A percentile compares a stretch with the other conserved stretches of the same genome.
phyloP scores from a whole-genome alignment of 768 basidiomycete species.

The Auricularia cornea region DNA sequence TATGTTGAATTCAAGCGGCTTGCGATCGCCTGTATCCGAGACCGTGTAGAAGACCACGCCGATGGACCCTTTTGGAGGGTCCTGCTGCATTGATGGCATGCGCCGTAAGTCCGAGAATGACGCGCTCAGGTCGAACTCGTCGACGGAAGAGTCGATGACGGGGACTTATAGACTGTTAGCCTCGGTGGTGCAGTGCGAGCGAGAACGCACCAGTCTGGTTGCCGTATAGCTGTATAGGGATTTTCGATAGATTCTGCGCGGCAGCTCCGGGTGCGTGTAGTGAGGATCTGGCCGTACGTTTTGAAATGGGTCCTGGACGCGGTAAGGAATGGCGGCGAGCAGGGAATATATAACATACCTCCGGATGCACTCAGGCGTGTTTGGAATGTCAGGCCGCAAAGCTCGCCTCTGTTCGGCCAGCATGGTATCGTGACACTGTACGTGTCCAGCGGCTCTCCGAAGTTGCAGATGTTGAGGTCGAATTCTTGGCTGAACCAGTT shows the following conservation, averaged over 20 bases:
- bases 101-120: not conserved
- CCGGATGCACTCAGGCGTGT: not conserved
- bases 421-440: not conserved
- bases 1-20: not conserved
- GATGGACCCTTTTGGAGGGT: not conserved
- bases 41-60: not conserved
- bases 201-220: not conserved
- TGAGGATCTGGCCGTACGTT: not conserved
- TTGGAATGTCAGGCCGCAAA: not conserved
- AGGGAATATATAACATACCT: not conserved
- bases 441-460: not conserved
- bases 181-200: not conserved
- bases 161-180: not conserved
- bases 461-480: not conserved
- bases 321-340: not conserved
- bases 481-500: not conserved
- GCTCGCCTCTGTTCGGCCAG: not conserved
- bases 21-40: not conserved
- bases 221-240: not conserved
- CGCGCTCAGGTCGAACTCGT: not conserved
- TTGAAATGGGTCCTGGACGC: not conserved
- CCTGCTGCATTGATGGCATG: not conserved
- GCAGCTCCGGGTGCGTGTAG: not conserved
- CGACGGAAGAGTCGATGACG: not conserved
- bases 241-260: not conserved